Evolutionary conservation across 1,284 basidiomycete species (phyloP).

Genomic region (Ustilago hordei): DNA sequence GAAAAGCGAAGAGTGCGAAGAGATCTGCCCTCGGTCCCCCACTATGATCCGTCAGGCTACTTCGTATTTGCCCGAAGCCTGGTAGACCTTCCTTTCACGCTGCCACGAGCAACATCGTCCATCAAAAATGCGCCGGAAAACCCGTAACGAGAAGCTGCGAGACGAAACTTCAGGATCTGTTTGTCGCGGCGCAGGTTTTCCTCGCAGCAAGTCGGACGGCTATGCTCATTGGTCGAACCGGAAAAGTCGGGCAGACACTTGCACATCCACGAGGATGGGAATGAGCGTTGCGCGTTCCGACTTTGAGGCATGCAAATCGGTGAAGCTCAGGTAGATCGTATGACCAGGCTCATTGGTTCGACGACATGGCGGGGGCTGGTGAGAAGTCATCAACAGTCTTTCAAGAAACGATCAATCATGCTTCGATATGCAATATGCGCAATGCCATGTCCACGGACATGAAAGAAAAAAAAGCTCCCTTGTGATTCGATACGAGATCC

Average conservation of each 20-base stretch:
- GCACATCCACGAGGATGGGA: neutral
- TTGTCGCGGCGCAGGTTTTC: neutral
- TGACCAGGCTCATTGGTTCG: neutral
- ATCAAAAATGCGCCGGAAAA: neutral
- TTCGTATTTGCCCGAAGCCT: neutral
- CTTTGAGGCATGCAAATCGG: neutral
- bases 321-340: neutral
- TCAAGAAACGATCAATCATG: neutral
- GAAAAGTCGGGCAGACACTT: neutral
- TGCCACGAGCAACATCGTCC: neutral
- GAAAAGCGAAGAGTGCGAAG: slow-evolving; percentile 2
- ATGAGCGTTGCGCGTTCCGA: slow-evolving; percentile 1
- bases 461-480: neutral
- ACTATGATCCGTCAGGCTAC: neutral
- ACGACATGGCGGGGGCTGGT: neutral
- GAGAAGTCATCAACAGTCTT: neutral
- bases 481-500: slow-evolving; percentile 1
- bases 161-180: neutral
- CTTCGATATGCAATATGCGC: neutral
- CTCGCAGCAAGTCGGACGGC: neutral
- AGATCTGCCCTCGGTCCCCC: neutral
- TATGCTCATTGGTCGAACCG: neutral
- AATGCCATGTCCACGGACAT: slow-evolving; percentile 5
- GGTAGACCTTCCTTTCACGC: neutral
- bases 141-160: neutral